Base-by-base conservation (phyloP, 345 rosid species). In the Euclidium syriacum region DNA sequence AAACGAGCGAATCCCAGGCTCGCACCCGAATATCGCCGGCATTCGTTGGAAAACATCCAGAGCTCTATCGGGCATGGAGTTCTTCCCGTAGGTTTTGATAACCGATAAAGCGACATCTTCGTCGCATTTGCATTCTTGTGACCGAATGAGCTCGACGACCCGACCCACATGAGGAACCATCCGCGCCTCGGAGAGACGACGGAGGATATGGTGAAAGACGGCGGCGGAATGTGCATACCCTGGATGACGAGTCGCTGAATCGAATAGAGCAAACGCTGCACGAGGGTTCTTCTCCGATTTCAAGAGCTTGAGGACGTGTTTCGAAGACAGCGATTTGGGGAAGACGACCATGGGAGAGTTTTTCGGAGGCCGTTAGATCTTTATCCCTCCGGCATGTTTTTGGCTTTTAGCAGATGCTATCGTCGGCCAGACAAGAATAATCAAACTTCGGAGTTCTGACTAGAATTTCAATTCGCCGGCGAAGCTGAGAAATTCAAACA, bases 131-230 rank as follows among this genome's bases (percentile, higher is more conserved):
- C 89, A 82, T 58, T 79, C 73, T 62, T 77, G 83, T 61, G 80
- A 40, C 62, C 68, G 67, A 34, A 89, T 76, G 43, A 87, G 81
- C 22, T 83, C 81, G 16, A 89, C 77, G 62, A 89, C 68, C 8
- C 82, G 82, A 41, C 44, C 53, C 3, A 89, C 73, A 33, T 83
- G 89, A 3, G 16, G 22, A 27, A 76, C 79, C 69, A 80, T 78
- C 24, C 72, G 54, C 33, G 80, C 60, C 41, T 69, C 81, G 54
- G 78, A 51, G 58, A 94, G 85, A 10, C 86, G 85, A 56, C 91
- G 90, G 70, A 87, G 91, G 67, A 94, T 77, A 74, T 81, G 86
- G 76, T 79, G 97, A 82, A 79, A 82, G 15, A 90, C 81, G 70
- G 48, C 52, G 17, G 81, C 40, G 7, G 97, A 90, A 77, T 78